Evolutionary conservation across 1,284 basidiomycete genomes (phyloP).

Genomic region (Thelephora terrestris): DNA sequence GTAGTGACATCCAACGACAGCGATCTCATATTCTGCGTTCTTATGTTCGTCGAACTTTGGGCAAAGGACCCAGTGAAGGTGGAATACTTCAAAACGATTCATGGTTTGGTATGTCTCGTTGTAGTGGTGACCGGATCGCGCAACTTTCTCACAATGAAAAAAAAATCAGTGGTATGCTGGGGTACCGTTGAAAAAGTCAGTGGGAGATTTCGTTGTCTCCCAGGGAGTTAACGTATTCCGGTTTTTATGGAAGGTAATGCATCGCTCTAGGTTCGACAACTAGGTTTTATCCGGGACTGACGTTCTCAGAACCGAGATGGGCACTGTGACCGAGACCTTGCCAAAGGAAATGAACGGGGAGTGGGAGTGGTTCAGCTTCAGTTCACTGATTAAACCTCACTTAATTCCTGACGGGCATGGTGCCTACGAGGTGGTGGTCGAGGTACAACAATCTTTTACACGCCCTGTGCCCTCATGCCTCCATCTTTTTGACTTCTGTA

Average conservation of each 20-base stretch:
- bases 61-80: background rate
- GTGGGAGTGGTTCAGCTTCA: conserved; percentile 5
- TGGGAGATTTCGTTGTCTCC: conserved; percentile 11
- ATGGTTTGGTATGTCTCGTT: background rate
- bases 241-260: conserved; percentile 11
- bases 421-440: conserved; percentile 3
- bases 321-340: background rate
- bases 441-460: background rate
- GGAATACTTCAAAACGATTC: background rate
- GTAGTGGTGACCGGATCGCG: no score
- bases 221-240: conserved; percentile 10
- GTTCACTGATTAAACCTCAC: background rate
- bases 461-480: no score
- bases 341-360: background rate
- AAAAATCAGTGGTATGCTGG: conserved; percentile 12
- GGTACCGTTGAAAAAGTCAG: conserved; percentile 11
- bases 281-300: no score
- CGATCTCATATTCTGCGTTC: conserved; percentile 14
- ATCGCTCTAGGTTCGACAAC: background rate
- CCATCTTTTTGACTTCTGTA: background rate
- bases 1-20: background rate
- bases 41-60: conserved; percentile 9
- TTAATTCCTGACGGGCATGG: conserved; percentile 2
- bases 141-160: background rate
- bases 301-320: background rate